phyloP scores from a whole-genome alignment of 768 basidiomycete species.

The Galerina marginata region DNA sequence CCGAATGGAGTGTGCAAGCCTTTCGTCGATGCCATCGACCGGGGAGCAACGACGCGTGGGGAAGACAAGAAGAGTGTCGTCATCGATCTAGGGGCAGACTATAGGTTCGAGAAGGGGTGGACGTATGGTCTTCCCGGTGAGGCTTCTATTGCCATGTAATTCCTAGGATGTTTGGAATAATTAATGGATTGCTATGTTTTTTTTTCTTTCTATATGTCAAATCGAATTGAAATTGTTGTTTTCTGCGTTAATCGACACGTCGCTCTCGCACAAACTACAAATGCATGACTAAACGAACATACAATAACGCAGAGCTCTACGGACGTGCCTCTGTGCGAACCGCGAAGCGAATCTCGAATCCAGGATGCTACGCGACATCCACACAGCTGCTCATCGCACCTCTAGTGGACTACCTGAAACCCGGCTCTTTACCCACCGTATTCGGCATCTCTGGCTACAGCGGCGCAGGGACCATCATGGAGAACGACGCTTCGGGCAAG shows the following conservation, averaged over 20 bases:
- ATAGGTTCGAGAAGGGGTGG: constrained; percentile 94
- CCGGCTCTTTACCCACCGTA: constrained; percentile 73
- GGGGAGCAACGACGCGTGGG: constrained; percentile 64
- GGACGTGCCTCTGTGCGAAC: constrained; percentile 68
- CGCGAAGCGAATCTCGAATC: constrained; percentile 92
- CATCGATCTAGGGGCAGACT: constrained; percentile 94
- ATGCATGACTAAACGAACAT: constrained; percentile 3
- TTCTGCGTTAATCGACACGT: neutral
- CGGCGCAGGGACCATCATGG: constrained; percentile 88
- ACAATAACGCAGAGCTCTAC: constrained; percentile 74
- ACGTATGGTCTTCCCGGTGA: constrained; percentile 99
- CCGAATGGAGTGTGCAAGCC: constrained; percentile 98
- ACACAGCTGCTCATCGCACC: constrained; percentile 92
- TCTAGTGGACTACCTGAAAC: constrained; percentile 72
- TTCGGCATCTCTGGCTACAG: constrained; percentile 96
- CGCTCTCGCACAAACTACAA: neutral
- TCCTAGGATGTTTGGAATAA: constrained; percentile 32
- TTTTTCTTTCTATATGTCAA: constrained; percentile 20
- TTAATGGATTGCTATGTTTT: constrained; percentile 35
- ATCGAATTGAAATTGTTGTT: constrained; percentile 2
- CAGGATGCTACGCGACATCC: constrained; percentile 96
- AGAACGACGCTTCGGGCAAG: constrained; percentile 68
- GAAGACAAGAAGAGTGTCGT: constrained; percentile 70
- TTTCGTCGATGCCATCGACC: constrained; percentile 93
- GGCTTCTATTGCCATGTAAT: constrained; percentile 43